phyloP scores from a whole-genome alignment of 169 alveolate species.

The Plasmodium gaboni region DNA sequence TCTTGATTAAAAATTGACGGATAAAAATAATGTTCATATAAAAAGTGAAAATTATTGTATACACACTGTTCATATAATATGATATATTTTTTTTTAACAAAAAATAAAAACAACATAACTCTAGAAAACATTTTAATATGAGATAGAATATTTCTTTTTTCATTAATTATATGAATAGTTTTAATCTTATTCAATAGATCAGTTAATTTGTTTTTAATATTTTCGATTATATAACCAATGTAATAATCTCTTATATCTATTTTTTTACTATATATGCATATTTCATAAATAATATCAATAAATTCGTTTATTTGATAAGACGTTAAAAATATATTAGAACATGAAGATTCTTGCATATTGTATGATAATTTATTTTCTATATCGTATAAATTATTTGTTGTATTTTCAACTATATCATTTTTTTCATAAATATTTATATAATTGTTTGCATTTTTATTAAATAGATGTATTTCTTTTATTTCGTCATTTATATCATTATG shows the following conservation, averaged over 20 bases:
- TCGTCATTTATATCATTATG: no score
- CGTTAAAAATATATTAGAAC: constrained; percentile 11
- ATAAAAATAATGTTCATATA: constrained; percentile 38
- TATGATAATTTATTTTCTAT: no score
- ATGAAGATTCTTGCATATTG: no score
- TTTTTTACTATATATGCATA: constrained; percentile 67
- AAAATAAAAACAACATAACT: constrained; percentile 25
- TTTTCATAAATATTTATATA: neutral
- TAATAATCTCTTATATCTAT: constrained; percentile 66
- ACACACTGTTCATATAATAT: constrained; percentile 24
- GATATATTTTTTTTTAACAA: constrained; percentile 49
- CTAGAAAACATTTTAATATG: constrained; percentile 41
- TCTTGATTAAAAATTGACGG: constrained; percentile 3
- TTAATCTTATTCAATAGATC: constrained; percentile 13
- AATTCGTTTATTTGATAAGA: constrained; percentile 38
- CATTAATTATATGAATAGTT: constrained; percentile 9
- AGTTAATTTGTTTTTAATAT: constrained; percentile 29
- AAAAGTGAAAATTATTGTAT: constrained; percentile 34
- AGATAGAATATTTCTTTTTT: constrained; percentile 18
- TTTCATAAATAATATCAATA: constrained; percentile 59
- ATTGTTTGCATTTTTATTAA: neutral
- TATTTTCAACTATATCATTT: neutral
- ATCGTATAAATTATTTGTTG: neutral
- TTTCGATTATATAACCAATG: constrained; percentile 36
- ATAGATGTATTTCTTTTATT: no score